Evolutionary conservation across 768 basidiomycete genomes (phyloP).

Genomic region (Tubosaeta sp.): DNA sequence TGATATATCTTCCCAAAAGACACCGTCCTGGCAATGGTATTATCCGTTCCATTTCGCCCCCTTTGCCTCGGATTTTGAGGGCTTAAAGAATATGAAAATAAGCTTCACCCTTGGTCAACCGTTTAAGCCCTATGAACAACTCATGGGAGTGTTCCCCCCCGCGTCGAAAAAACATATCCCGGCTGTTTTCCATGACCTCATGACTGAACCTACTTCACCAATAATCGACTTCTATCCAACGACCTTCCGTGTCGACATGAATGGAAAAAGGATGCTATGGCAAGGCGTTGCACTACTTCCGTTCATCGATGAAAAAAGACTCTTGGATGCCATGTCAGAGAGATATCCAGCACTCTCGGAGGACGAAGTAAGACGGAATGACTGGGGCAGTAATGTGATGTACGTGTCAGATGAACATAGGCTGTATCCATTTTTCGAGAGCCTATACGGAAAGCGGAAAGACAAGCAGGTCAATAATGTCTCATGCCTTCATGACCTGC

Average conservation of each 20-base stretch:
- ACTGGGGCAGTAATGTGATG: conserved; percentile 77
- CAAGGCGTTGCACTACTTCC: conserved; percentile 96
- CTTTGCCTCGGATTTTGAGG: conserved; percentile 91
- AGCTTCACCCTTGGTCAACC: conserved; percentile 77
- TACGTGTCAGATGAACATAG: conserved; percentile 82
- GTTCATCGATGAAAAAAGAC: conserved; percentile 84
- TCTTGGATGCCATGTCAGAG: conserved; percentile 78
- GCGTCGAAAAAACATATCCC: conserved; percentile 87
- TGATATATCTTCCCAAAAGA: conserved; percentile 39
- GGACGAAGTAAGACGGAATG: conserved; percentile 81
- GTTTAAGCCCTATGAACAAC: conserved; percentile 95
- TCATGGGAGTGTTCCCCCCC: conserved; percentile 98
- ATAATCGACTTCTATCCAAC: conserved; percentile 95
- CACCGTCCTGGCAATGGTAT: conserved; percentile 98
- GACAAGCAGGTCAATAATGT: conserved; percentile 55
- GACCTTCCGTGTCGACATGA: conserved; percentile 97
- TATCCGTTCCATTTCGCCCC: conserved; percentile 99
- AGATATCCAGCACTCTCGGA: conserved; percentile 64
- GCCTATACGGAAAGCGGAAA: conserved; percentile 87
- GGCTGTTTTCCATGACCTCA: conserved; percentile 75
- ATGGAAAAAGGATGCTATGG: conserved; percentile 99
- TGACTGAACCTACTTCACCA: conserved; percentile 82
- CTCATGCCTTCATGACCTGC: neutral
- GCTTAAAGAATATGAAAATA: conserved; percentile 74
- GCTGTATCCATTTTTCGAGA: conserved; percentile 83